phyloP scores from a whole-genome alignment of 2,329 filamentous ascomycete species.

The Pseudocercospora fuligena region DNA sequence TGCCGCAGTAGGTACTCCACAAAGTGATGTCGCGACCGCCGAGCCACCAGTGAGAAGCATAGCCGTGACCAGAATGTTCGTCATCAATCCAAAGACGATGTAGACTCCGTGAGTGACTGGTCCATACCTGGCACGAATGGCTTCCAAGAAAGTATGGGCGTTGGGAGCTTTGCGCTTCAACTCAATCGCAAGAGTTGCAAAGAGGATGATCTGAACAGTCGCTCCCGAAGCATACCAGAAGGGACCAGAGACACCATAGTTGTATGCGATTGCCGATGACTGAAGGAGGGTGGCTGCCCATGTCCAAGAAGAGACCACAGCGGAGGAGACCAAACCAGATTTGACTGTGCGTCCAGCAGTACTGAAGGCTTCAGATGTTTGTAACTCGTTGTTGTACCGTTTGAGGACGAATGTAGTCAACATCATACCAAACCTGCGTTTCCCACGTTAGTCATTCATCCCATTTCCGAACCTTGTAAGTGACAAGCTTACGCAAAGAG shows the following conservation, averaged over 20 bases:
- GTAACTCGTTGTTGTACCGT: slow-evolving; percentile 74
- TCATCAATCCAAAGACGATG: slow-evolving; percentile 80
- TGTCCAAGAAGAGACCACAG: slow-evolving; percentile 92
- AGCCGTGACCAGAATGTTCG: slow-evolving; percentile 78
- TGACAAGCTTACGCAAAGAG: slow-evolving; percentile 63
- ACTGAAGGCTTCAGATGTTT: slow-evolving; percentile 91
- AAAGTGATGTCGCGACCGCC: slow-evolving; percentile 72
- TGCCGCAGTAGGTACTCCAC: slow-evolving; percentile 76
- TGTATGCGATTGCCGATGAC: slow-evolving; percentile 79
- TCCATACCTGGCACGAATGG: slow-evolving; percentile 81
- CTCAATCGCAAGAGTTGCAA: slow-evolving; percentile 88
- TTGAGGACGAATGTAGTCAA: slow-evolving; percentile 72
- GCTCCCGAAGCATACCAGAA: slow-evolving; percentile 72
- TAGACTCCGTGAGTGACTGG: slow-evolving; percentile 74
- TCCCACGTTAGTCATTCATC: background rate
- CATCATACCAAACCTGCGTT: slow-evolving; percentile 67
- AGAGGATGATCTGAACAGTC: slow-evolving; percentile 84
- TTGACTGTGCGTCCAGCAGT: slow-evolving; percentile 89
- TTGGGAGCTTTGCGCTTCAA: slow-evolving; percentile 86
- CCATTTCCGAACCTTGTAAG: background rate
- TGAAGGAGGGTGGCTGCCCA: slow-evolving; percentile 66
- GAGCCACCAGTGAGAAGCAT: slow-evolving; percentile 79
- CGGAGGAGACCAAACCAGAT: slow-evolving; percentile 82
- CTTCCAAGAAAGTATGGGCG: slow-evolving; percentile 77
- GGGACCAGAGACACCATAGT: slow-evolving; percentile 65